These are phyloP conservation scores for Psidium guajava DNA, from an alignment of 345 rosid species.

Conservation along the genomic window DNA sequence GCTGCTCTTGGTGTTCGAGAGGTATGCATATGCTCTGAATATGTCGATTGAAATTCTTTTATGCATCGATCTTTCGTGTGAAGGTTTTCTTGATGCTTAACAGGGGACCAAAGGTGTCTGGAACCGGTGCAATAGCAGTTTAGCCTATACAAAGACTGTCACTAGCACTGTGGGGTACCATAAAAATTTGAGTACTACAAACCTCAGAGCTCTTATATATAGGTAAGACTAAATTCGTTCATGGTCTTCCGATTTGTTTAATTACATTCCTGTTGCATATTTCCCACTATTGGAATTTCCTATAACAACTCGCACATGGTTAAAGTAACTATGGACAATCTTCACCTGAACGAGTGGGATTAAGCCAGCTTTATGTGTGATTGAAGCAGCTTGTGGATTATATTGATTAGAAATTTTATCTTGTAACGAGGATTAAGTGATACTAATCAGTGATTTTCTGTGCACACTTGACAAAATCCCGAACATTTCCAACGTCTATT, in stretches of 20 bases:
- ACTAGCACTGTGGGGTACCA: constrained; percentile 10
- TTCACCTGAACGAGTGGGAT: not conserved
- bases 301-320: not conserved
- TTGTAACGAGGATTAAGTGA: not conserved
- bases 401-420: not conserved
- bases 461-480: not conserved
- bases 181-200: constrained; percentile 2
- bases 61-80: not conserved
- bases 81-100: not conserved
- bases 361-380: not conserved
- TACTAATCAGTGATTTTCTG: not conserved
- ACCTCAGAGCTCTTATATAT: constrained; percentile 23
- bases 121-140: constrained; percentile 17
- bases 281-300: not conserved
- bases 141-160: constrained; percentile 22
- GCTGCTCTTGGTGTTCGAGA: constrained; percentile 19
- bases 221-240: constrained; percentile 4
- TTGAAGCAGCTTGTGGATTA: not conserved
- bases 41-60: not conserved
- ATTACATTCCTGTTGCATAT: not conserved
- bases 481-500: not conserved
- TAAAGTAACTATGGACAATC: not conserved
- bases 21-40: constrained; percentile 1
- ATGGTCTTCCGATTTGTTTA: not conserved
- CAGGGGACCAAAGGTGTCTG: constrained; percentile 20